Evolutionary conservation across 2,329 filamentous ascomycete genomes (phyloP), one percentile per base, ranked within the genome.

Genomic region (Amauroascus verrucosus): DNA sequence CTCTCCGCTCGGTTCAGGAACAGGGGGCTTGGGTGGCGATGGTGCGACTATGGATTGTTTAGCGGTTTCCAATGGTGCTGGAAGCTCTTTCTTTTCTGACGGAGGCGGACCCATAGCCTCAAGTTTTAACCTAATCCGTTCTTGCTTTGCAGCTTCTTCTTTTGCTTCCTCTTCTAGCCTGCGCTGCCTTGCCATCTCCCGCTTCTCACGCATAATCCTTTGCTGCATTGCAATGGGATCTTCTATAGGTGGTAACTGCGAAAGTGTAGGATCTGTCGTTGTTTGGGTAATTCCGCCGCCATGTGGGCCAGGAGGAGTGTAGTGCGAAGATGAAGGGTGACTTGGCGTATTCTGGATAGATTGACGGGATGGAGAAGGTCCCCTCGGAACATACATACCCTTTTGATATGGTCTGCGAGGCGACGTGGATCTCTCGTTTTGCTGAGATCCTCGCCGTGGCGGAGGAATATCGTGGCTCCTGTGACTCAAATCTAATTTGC

Each of bases 171-270:
- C 75, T 57, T 78, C 77, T 57, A 75, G 59, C 54, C 71, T 69
- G 33, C 76, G 73, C 57, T 77, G 77, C 51, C 78, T 76, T 57
- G 77, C 78, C 53, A 75, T 69, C 60, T 80, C 72, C 38, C 78
- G 71, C 60, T 80, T 81, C 58, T 81, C 78, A 55, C 75, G 77
- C 77, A 82, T 81, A 22, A 82, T 72, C 30, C 77, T 75, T 65
- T 81, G 75, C 62, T 83, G 81, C 46, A 77, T 70, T 53, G 72
- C 75, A 43, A 79, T 70, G 14, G 70, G 63, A 55, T 72, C 69
- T 58, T 72, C 70, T 46, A 64, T 62, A 2, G 65, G 60, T 30
- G 44, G 59, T 24, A 57, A 54, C 13, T 48, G 46, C 26, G 40
- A 14, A 18, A 62, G 41, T 20, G 59, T 57, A 13, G 53, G 49